These are phyloP conservation scores for Cnidoscolus chayamansa DNA, from an alignment of 441 rosid species.

Conservation along the genomic window DNA sequence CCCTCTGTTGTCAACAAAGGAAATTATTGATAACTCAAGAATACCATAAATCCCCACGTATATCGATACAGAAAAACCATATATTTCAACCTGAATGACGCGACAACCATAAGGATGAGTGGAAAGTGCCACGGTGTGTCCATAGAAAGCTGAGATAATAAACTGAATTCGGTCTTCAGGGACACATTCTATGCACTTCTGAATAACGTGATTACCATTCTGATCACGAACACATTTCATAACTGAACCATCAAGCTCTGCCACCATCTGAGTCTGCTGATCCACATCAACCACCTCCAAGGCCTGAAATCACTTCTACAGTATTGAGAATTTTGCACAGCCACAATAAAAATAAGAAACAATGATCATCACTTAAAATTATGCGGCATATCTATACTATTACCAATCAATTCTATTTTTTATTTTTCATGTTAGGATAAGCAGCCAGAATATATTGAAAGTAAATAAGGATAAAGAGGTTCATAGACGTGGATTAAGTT, in stretches of 20 bases:
- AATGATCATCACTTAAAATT: slow-evolving; percentile 1
- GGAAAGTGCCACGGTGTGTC: slow-evolving; percentile 80
- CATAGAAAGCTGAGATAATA: slow-evolving; percentile 73
- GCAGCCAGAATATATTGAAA: neutral
- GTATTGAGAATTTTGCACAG: slow-evolving; percentile 20
- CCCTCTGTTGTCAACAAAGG: slow-evolving; percentile 51
- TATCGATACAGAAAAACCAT: slow-evolving; percentile 10
- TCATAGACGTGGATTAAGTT: neutral
- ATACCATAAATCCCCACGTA: slow-evolving; percentile 16
- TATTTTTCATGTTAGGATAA: neutral
- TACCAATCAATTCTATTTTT: neutral
- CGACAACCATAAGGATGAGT: slow-evolving; percentile 96
- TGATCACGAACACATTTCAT: slow-evolving; percentile 94
- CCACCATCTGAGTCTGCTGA: slow-evolving; percentile 67
- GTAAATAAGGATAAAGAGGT: neutral
- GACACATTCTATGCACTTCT: slow-evolving; percentile 85
- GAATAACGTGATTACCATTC: slow-evolving; percentile 97
- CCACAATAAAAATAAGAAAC: slow-evolving; percentile 8
- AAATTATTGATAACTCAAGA: slow-evolving; percentile 20
- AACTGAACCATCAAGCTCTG: slow-evolving; percentile 82
- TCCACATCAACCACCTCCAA: slow-evolving; percentile 80
- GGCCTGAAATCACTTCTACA: slow-evolving; percentile 48
- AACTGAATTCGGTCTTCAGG: slow-evolving; percentile 76
- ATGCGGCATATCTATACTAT: neutral
- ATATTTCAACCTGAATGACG: slow-evolving; percentile 69